Base-by-base conservation (phyloP, 495 filamentous ascomycete genomes). In the Achaetomiella virescens region DNA sequence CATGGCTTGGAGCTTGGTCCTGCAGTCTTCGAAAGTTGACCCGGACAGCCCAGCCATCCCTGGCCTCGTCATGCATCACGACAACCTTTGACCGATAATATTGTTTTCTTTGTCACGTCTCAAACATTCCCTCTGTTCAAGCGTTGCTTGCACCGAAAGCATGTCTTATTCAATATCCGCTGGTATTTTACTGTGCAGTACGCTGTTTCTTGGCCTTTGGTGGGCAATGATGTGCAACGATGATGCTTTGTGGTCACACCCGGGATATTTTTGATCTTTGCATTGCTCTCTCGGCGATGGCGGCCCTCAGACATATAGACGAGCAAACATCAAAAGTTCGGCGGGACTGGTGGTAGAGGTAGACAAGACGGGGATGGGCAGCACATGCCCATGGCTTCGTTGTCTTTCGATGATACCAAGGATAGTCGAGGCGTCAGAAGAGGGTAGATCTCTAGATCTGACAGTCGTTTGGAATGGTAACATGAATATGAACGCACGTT, bases 31-130 rank as follows among this genome's bases (percentile, higher is more conserved):
- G 57, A 42, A 46, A 53, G 55, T 54, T 31, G 45, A 36, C 48
- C 37, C 18, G 42, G 44, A 21, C 35, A 27, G 43, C 37, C 27
- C 49, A 43, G 41, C 58, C 62, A 69, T 67, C 62, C 66, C 66
- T 69, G 64, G 66, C 66, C 66, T 69, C 66, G 48, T 36, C 31
- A 59, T 54, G 57, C 48, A 51, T 60, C 27, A 59, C 46, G 57
- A 63, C 57, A 43, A 57, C 27, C 35, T 38, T 46, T 21, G 51
- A 48, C 43, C 41, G 17, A 51, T 14, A 24, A 18, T 49, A 10
- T 35, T 24, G n/a, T 54, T 38, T 33, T 49, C n/a, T 56, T 56
- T 44, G 33, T 55, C 24, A 43, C 18, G 3, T 55, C 55, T 27
- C 27, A 21, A n/a, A n/a, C n/a, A n/a, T n/a, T 58, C 37, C 57